Evolutionary conservation across 2,329 filamentous ascomycete genomes (phyloP).

Genomic region (Pseudogymnoascus sp.): DNA sequence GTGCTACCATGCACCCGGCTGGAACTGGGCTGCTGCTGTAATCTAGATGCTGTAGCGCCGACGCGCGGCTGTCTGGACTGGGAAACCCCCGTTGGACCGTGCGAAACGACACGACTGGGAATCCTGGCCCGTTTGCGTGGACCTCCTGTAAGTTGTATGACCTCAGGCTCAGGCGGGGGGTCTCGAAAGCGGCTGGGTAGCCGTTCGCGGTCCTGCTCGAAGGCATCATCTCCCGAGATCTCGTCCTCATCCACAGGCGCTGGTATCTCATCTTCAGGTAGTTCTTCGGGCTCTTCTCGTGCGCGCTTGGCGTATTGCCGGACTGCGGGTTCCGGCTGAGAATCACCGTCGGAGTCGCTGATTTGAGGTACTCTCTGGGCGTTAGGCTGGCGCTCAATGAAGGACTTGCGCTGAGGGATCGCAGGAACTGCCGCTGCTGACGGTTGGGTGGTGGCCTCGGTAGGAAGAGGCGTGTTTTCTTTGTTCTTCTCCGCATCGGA

Average conservation of each 20-base stretch:
- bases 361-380: conserved; percentile 15
- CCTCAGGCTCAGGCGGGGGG: not conserved
- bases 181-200: not conserved
- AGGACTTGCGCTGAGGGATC: conserved; percentile 12
- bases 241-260: conserved; percentile 4
- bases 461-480: conserved; percentile 21
- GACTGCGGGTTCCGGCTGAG: conserved; percentile 6
- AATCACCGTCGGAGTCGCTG: conserved; percentile 16
- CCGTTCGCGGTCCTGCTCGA: conserved; percentile 34
- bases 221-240: conserved; percentile 36
- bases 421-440: not conserved
- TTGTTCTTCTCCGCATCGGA: conserved; percentile 23
- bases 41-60: not conserved
- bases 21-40: not conserved
- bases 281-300: not conserved
- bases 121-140: not conserved
- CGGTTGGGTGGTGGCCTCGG: not conserved
- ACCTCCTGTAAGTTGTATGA: conserved; percentile 2
- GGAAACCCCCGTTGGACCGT: not conserved
- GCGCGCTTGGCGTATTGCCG: not conserved
- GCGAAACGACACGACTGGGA: not conserved
- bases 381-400: conserved; percentile 19
- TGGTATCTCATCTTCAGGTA: not conserved
- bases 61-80: not conserved
- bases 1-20: not conserved